phyloP scores from a whole-genome alignment of 1,139 yeast species.

The Lodderomyces jiufengensis region DNA sequence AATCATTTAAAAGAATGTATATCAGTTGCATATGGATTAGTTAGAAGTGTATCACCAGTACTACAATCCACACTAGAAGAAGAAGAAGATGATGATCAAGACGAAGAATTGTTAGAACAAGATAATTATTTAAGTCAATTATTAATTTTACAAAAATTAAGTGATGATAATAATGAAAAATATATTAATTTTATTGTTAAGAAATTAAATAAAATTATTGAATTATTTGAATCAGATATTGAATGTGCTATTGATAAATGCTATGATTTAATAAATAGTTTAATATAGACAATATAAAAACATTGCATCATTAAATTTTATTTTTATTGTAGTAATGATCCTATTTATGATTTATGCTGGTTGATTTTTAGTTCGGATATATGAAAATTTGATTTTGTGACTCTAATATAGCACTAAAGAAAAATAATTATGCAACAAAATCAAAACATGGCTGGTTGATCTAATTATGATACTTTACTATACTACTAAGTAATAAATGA shows the following conservation, averaged over 20 bases:
- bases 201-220: conserved; percentile 4
- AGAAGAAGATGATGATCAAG: not conserved
- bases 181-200: conserved; percentile 8
- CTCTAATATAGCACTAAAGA: conserved; percentile 1
- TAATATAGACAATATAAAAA: conserved; percentile 1
- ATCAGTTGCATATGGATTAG: conserved; percentile 11
- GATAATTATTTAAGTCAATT: no score
- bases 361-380: not conserved
- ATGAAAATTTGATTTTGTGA: conserved; percentile 1
- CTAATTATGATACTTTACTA: no score
- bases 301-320: no score
- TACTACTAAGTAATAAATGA: no score
- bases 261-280: conserved; percentile 7
- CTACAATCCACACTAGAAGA: not conserved
- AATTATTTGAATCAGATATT: conserved; percentile 1
- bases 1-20: conserved; percentile 12
- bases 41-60: conserved; percentile 1
- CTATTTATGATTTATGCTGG: conserved; percentile 1
- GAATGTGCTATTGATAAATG: conserved; percentile 1
- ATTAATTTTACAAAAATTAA: no score
- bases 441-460: conserved; percentile 3
- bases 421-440: conserved; percentile 1
- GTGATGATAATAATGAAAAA: conserved; percentile 3
- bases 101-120: not conserved
- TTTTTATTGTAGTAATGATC: no score